phyloP scores from a whole-genome alignment of 2,329 filamentous ascomycete species.

The Aureobasidium subglaciale region DNA sequence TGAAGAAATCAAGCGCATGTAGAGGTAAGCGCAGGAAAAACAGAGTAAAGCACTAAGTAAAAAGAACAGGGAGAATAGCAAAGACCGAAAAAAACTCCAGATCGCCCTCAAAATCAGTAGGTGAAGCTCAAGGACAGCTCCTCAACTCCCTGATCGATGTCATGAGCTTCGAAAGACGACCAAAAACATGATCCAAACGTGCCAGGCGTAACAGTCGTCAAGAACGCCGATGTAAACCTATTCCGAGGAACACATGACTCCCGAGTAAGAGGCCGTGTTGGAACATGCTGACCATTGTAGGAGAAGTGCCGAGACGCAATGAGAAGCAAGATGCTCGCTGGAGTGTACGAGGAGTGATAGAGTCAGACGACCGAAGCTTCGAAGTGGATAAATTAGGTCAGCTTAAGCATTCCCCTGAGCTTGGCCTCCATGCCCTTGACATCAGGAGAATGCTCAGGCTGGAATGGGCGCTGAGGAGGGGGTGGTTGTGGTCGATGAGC shows the following conservation, averaged over 20 bases:
- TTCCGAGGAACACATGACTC: too few species aligned
- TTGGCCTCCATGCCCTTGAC: conserved; percentile 34
- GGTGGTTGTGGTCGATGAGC: conserved; percentile 13
- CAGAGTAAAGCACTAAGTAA: background rate
- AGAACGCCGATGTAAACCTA: background rate
- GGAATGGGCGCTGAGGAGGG: conserved; percentile 10
- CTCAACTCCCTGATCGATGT: background rate
- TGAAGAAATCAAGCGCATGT: background rate
- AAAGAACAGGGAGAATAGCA: background rate
- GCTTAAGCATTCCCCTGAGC: conserved; percentile 34
- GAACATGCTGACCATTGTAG: background rate
- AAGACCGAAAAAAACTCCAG: background rate
- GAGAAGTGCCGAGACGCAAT: background rate
- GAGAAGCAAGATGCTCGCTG: background rate
- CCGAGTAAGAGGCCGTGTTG: background rate
- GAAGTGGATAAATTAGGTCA: conserved; percentile 14
- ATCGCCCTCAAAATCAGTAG: background rate
- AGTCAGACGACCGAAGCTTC: background rate
- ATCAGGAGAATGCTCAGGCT: conserved; percentile 20
- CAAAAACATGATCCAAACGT: too few species aligned
- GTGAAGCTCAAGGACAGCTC: background rate
- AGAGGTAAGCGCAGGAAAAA: background rate
- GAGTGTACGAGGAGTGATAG: background rate
- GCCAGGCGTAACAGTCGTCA: too few species aligned
- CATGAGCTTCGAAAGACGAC: too few species aligned